Evolutionary conservation across 2,329 filamentous ascomycete species (phyloP), one percentile per base, ranked within the genome.

Genomic region (Neonectria punicea): DNA sequence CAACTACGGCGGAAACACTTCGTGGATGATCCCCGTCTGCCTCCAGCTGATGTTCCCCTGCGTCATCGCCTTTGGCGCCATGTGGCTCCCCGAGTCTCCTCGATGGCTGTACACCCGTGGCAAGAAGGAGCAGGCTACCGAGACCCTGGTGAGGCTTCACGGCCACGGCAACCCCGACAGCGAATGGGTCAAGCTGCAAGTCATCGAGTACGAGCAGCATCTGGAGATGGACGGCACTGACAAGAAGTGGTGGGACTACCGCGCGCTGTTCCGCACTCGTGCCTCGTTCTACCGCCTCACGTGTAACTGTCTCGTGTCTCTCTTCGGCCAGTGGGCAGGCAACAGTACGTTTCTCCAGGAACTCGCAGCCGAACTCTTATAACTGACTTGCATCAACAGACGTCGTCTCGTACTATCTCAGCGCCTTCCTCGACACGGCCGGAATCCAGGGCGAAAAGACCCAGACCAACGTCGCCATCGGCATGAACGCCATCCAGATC

Each of bases 221-320:
- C 79, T 85, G 14, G 77, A 83, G 64, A 74, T 80, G 68, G 78
- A 84, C 59, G 83, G 83, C 36, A 75, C 80, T 13, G 82, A 84
- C 65, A 84, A 84, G 75, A 74, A 77, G 58, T 84, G 82, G 81
- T 84, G 81, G 81, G 82, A 84, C 69, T 84, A 84, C 70, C 74
- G 79, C 13, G 82, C 80, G 2, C 76, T 84, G 11, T 82, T 84
- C 76, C 78, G 77, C 54, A 75, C 71, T 69, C 74, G 74, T 9
- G 74, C 79, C 0, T 76, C 80, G 1, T 67, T 78, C 22, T 85
- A 83, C 73, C 80, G 84, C n/a, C 77, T 86, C 1, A 72, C 78
- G 5, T 82, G 80, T 64, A 84, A 82, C 63, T 77, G 79, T 41
- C 73, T 77, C 30, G 78, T 84, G 39, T 77, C 80, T 2, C 77